A percentile compares a stretch with the other conserved stretches of the same genome.
Conservation (phyloP, 2,329 filamentous ascomycete genomes). For the Fusarium oligoseptatum region DNA sequence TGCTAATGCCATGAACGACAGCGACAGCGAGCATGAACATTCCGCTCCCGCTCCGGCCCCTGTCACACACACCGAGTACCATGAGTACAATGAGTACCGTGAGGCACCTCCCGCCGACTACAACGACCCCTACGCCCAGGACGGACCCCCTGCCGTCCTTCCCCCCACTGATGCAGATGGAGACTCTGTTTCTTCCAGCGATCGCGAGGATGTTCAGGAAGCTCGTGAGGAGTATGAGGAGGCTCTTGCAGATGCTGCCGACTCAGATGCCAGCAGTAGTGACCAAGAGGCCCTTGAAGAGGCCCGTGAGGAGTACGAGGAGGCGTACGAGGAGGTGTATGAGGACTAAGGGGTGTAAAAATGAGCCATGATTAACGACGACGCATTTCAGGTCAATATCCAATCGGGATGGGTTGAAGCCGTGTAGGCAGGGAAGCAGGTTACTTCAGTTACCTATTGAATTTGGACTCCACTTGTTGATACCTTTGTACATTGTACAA, state of each 20-base stretch:
- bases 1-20: constrained; percentile 62
- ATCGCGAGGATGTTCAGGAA: constrained; percentile 58
- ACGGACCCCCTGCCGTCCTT: constrained; percentile 52
- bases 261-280: constrained; percentile 64
- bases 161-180: constrained; percentile 57
- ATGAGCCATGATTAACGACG: constrained; percentile 40
- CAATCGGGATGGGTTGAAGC: constrained; percentile 29
- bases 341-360: constrained; percentile 37
- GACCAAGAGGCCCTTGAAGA: constrained; percentile 66
- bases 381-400: constrained; percentile 32
- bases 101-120: constrained; percentile 37
- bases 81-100: constrained; percentile 26
- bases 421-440: constrained; percentile 26
- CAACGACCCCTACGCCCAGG: constrained; percentile 33
- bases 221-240: constrained; percentile 61
- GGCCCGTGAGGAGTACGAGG: constrained; percentile 64
- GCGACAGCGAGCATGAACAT: constrained; percentile 43
- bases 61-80: not conserved
- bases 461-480: constrained; percentile 33
- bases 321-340: constrained; percentile 46
- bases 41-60: constrained; percentile 23
- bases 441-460: not conserved
- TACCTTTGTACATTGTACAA: constrained; percentile 35
- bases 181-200: constrained; percentile 57
- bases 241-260: constrained; percentile 54